Conservation (phyloP, 2,329 filamentous ascomycete species). For the Eutypella sp. region DNA sequence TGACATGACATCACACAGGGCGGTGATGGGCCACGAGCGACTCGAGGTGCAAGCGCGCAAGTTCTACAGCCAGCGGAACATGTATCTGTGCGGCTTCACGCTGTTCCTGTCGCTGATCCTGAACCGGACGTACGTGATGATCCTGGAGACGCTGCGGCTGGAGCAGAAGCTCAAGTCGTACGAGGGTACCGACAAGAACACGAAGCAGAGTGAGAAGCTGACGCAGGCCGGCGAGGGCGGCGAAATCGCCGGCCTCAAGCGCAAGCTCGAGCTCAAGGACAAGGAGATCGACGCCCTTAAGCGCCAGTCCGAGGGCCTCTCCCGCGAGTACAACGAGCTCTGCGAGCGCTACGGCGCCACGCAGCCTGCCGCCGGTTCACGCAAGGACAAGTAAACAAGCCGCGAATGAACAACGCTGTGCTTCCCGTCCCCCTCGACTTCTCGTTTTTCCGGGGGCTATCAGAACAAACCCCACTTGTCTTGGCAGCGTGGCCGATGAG, state of each 20-base stretch:
- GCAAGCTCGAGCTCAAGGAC: conserved; percentile 74
- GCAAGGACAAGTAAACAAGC: conserved; percentile 50
- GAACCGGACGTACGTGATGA: conserved; percentile 98
- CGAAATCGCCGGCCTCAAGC: conserved; percentile 65
- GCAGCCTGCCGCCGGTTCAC: conserved; percentile 43
- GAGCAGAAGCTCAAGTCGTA: conserved; percentile 86
- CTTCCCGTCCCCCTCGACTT: no score
- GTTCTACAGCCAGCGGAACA: conserved; percentile 99
- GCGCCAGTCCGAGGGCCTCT: conserved; percentile 84
- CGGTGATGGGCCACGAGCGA: conserved; percentile 83
- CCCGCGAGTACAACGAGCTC: conserved; percentile 79
- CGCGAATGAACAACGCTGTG: no score
- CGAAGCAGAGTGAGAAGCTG: conserved; percentile 68
- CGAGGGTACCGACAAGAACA: conserved; percentile 58
- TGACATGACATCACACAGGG: no score
- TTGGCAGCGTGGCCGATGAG: no score
- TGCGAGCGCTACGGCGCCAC: conserved; percentile 72
- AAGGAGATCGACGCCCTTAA: conserved; percentile 80
- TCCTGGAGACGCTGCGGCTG: conserved; percentile 82
- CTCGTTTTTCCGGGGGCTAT: no score
- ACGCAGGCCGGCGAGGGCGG: conserved; percentile 67
- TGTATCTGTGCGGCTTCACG: conserved; percentile 99
- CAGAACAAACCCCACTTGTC: no score
- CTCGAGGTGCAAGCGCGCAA: conserved; percentile 99
- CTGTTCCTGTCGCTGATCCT: conserved; percentile 97